Base-by-base conservation (phyloP, 495 filamentous ascomycete species). In the Trichoderma erinaceum region DNA sequence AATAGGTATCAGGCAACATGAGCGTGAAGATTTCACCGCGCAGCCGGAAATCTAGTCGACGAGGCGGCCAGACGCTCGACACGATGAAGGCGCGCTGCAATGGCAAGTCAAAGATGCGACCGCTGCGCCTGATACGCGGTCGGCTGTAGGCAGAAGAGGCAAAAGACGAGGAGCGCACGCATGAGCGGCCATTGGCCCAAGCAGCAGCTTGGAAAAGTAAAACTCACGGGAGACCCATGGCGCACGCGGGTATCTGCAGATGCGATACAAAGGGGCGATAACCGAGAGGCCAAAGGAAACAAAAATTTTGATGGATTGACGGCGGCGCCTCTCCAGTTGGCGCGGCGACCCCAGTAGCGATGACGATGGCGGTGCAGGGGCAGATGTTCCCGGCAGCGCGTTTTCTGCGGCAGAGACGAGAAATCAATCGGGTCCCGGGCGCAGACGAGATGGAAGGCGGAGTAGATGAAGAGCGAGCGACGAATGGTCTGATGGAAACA, bases 201-300 rank as follows among this genome's bases (percentile, higher is more conserved):
- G 13, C 52, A 65, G 67, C 29, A n/a, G 27, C 69, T 70, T 38
- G 69, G 68, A 69, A 69, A 67, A 69, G 74, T 66, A 66, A 44
- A 72, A 88, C 89, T 86, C 85, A 92, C 88, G 89, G 90, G 69
- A 93, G 87, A 80, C 91, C 91, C 91, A 95, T 94, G 76, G 74
- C 82, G 66, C 25, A 32, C n/a, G 13, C n/a, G 12, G 35, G n/a
- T 44, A n/a, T n/a, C 5, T 18, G 65, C 21, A 23, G 65, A 48
- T 23, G 21, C 29, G 21, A 21, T 29, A n/a, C 38, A 64, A 63
- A 61, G 41, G 63, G 61, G 63, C 29, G 48, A 27, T 46, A 27
- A 48, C 3, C 13, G 35, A 48, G 35, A 48, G 11, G 52, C 4
- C n/a, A 63, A 52, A 21, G 41, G 65, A 61, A 32, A 43, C 10